phyloP scores from a whole-genome alignment of 495 filamentous ascomycete species.

The Pyronema omphalodes region DNA sequence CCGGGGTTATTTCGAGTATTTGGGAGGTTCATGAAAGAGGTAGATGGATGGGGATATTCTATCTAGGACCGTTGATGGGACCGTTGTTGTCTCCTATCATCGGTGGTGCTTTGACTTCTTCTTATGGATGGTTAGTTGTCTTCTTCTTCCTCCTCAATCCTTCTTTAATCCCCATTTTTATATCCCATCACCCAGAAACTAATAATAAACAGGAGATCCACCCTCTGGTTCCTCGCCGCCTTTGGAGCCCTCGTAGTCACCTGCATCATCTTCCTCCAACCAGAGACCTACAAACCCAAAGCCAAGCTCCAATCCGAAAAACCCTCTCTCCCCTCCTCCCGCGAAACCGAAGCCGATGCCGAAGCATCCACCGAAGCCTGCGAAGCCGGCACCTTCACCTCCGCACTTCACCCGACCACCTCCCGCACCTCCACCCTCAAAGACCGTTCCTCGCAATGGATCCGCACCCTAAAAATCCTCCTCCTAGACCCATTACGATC shows the following conservation, averaged over 20 bases:
- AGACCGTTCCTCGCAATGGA: neutral
- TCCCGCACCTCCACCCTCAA: conserved; percentile 6
- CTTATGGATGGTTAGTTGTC: conserved; percentile 51
- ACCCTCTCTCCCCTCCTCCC: neutral
- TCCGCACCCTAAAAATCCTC: conserved; percentile 37
- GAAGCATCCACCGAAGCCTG: neutral
- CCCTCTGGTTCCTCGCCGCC: conserved; percentile 68
- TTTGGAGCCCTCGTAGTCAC: conserved; percentile 51
- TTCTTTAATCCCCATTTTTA: too few relatives aligned
- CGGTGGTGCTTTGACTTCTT: conserved; percentile 49
- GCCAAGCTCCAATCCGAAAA: neutral
- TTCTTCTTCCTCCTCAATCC: too few relatives aligned
- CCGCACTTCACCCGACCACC: conserved; percentile 1
- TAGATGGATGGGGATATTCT: conserved; percentile 82
- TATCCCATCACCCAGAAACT: too few relatives aligned
- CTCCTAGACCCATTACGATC: conserved; percentile 68
- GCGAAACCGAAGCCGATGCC: neutral
- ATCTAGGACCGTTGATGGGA: conserved; percentile 71
- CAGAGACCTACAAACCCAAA: conserved; percentile 41
- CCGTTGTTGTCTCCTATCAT: conserved; percentile 75
- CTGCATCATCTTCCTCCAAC: conserved; percentile 47
- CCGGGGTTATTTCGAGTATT: conserved; percentile 80
- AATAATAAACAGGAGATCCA: conserved; percentile 31
- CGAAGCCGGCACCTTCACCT: neutral
- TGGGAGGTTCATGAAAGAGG: conserved; percentile 73